phyloP scores from a whole-genome alignment of 169 alveolate species.

The Plasmodium malariae region DNA sequence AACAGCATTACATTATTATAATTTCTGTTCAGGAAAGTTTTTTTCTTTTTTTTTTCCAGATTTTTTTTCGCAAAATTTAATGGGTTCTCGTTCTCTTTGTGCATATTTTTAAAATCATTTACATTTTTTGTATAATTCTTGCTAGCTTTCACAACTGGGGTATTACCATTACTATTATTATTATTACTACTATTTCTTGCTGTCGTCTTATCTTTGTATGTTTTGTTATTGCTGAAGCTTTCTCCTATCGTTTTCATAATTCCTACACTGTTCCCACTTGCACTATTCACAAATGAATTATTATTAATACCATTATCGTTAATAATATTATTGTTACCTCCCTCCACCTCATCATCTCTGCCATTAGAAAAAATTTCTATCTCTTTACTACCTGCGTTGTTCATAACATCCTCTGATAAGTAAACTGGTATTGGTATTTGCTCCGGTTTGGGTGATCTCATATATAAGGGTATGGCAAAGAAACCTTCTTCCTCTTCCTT shows the following conservation, averaged over 20 bases:
- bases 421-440: slow-evolving; percentile 54
- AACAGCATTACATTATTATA: neutral
- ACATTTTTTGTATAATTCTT: neutral
- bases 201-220: neutral
- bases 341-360: neutral
- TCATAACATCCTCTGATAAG: slow-evolving; percentile 16
- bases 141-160: neutral
- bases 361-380: neutral
- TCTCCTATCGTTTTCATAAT: neutral
- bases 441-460: slow-evolving; percentile 72
- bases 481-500: slow-evolving; percentile 50
- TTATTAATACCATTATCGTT: neutral
- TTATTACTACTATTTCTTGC: no score
- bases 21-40: slow-evolving; percentile 20
- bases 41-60: slow-evolving; percentile 34
- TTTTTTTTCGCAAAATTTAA: slow-evolving; percentile 26
- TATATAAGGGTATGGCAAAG: slow-evolving; percentile 46
- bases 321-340: neutral
- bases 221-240: neutral
- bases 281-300: neutral
- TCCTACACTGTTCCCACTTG: neutral
- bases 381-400: neutral
- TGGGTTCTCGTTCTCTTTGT: neutral
- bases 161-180: no score
- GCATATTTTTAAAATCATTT: slow-evolving; percentile 5